Conservation (phyloP, 164 flowering plant species). For the Tetrastigma voinierianum region DNA sequence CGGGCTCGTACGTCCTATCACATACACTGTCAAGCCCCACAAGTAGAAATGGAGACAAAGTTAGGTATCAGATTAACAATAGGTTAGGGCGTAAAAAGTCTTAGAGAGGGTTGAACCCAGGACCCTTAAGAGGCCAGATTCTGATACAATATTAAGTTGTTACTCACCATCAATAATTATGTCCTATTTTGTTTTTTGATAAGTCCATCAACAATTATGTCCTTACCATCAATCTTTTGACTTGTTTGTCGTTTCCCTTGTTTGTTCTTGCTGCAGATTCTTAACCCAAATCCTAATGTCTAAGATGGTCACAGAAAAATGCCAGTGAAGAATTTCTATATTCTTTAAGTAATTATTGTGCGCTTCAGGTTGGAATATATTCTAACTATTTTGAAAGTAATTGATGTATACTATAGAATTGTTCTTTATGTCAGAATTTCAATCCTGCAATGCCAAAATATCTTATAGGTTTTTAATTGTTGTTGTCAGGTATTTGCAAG, state of each 20-base stretch:
- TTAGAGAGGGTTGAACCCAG: too few species aligned
- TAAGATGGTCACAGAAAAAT: slow-evolving; percentile 89
- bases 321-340: slow-evolving; percentile 93
- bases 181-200: too few species aligned
- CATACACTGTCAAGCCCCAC: too few species aligned
- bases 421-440: neutral
- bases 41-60: too few species aligned
- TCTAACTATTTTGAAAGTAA: neutral
- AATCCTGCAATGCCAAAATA: neutral
- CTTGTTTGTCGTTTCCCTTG: neutral
- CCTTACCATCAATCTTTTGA: neutral
- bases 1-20: too few species aligned
- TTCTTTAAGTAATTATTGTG: slow-evolving; percentile 93
- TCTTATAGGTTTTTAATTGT: too few species aligned
- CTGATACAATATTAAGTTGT: too few species aligned
- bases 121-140: too few species aligned
- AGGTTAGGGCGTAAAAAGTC: too few species aligned
- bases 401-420: neutral
- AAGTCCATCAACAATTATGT: too few species aligned
- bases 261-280: slow-evolving; percentile 62
- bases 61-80: too few species aligned
- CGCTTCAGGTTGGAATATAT: slow-evolving; percentile 74
- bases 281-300: slow-evolving; percentile 98
- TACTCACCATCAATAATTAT: too few species aligned
- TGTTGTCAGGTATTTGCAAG: neutral